These are phyloP conservation scores for Fusarium sarcochroum DNA, from an alignment of 2,329 filamentous ascomycete genomes.

Conservation along the genomic window DNA sequence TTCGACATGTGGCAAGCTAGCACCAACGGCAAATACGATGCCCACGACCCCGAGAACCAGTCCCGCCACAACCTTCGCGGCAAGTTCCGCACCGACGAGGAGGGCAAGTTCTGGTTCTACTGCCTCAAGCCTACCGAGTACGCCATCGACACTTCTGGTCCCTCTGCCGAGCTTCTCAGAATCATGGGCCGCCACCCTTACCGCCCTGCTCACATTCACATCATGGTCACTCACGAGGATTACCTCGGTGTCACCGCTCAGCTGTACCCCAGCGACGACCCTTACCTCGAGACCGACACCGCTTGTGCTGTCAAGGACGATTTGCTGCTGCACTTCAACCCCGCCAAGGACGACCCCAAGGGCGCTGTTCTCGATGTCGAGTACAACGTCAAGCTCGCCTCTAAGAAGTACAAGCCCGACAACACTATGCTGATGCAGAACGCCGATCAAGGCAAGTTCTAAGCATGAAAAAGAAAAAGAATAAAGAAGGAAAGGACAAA, in stretches of 20 bases:
- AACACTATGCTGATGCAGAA: conserved; percentile 49
- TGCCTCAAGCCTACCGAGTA: conserved; percentile 82
- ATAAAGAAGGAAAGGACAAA: not conserved
- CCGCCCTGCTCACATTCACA: conserved; percentile 66
- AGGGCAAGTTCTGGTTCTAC: conserved; percentile 81
- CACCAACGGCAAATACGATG: conserved; percentile 82
- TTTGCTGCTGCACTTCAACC: conserved; percentile 65
- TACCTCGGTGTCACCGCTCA: conserved; percentile 82
- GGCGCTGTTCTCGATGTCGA: conserved; percentile 56
- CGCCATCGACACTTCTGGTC: conserved; percentile 75
- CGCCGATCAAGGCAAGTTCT: conserved; percentile 48
- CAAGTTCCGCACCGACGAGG: conserved; percentile 79
- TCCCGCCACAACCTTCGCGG: conserved; percentile 80
- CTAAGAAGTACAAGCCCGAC: conserved; percentile 60
- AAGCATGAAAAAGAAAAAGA: not conserved
- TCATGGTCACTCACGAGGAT: conserved; percentile 71
- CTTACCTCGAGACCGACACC: conserved; percentile 68
- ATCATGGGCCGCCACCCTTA: conserved; percentile 65
- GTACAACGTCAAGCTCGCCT: conserved; percentile 60
- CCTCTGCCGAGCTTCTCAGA: conserved; percentile 57
- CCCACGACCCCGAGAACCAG: conserved; percentile 81
- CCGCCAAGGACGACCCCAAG: conserved; percentile 56
- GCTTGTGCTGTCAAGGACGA: conserved; percentile 69
- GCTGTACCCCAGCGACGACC: conserved; percentile 78
- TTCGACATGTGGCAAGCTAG: conserved; percentile 86